Percentiles rank a stretch among this genome's conserved stretches.
These are phyloP conservation scores for Phytopythium aichiense DNA, from an alignment of 352 stramenopile species.

Conservation along the genomic window DNA sequence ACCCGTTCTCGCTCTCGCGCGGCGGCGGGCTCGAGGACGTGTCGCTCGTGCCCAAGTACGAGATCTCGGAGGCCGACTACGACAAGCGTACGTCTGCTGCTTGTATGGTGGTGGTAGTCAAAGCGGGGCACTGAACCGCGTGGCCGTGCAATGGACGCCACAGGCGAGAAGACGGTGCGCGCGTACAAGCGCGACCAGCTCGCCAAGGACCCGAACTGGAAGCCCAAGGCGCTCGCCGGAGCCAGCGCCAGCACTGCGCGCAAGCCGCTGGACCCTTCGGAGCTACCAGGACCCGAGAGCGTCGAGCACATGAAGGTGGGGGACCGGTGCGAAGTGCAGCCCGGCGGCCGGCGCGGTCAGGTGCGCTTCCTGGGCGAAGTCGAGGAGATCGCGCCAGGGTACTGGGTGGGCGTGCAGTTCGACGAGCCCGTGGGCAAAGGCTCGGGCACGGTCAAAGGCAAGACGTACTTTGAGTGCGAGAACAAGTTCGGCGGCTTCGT, in stretches of 20 bases:
- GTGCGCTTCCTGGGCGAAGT: constrained; percentile 93
- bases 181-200: constrained; percentile 96
- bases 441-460: constrained; percentile 91
- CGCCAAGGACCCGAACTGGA: constrained; percentile 95
- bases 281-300: constrained; percentile 50
- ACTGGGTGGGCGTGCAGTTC: constrained; percentile 96
- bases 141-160: neutral
- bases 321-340: constrained; percentile 96
- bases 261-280: constrained; percentile 31
- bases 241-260: constrained; percentile 27
- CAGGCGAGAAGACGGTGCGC: constrained; percentile 95
- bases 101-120: too few relatives aligned
- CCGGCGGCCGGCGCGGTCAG: constrained; percentile 90
- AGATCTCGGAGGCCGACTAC: constrained; percentile 98
- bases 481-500: constrained; percentile 94
- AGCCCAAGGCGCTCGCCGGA: constrained; percentile 81
- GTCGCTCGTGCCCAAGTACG: constrained; percentile 97
- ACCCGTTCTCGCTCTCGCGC: constrained; percentile 95
- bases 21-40: constrained; percentile 96
- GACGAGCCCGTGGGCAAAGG: constrained; percentile 96
- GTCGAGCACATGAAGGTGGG: constrained; percentile 88
- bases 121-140: too few relatives aligned
- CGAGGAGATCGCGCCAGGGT: constrained; percentile 83
- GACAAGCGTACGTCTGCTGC: constrained; percentile 83
- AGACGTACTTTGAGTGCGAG: constrained; percentile 91